phyloP scores from a whole-genome alignment of 352 stramenopile genomes.

The Globisporangium acanthophoron region DNA sequence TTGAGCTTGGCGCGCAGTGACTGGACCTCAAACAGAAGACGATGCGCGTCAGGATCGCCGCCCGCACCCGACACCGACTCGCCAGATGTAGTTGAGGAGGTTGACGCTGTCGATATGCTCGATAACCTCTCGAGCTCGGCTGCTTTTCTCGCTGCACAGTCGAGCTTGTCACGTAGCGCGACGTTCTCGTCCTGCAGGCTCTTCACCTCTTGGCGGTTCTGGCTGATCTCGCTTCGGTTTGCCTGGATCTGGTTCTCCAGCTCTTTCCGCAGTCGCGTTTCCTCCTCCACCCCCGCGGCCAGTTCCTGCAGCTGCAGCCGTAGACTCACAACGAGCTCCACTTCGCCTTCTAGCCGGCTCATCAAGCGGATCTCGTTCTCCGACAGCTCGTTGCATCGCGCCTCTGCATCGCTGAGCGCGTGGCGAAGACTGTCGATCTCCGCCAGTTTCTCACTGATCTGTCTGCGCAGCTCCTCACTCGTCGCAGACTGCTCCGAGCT shows the following conservation, averaged over 20 bases:
- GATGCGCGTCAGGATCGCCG: slow-evolving; percentile 14
- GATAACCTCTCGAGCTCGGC: slow-evolving; percentile 39
- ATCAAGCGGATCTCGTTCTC: slow-evolving; percentile 40
- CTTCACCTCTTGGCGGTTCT: slow-evolving; percentile 51
- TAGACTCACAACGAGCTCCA: slow-evolving; percentile 31
- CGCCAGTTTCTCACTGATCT: slow-evolving; percentile 28
- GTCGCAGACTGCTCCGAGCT: slow-evolving; percentile 42
- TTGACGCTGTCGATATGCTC: slow-evolving; percentile 27
- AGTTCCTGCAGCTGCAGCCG: slow-evolving; percentile 39
- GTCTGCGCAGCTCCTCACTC: slow-evolving; percentile 27
- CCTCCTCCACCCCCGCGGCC: slow-evolving; percentile 33
- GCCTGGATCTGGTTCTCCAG: slow-evolving; percentile 39
- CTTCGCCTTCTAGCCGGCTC: slow-evolving; percentile 36
- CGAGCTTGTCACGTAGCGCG: slow-evolving; percentile 44
- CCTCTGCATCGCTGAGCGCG: slow-evolving; percentile 32
- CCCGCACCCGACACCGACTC: slow-evolving; percentile 5
- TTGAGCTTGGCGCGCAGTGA: slow-evolving; percentile 43
- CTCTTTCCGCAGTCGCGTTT: slow-evolving; percentile 25
- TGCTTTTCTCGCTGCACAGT: slow-evolving; percentile 38
- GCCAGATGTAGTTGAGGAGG: slow-evolving; percentile 15
- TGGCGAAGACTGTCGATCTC: slow-evolving; percentile 28
- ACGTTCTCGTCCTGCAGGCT: slow-evolving; percentile 43
- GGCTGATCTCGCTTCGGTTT: slow-evolving; percentile 40
- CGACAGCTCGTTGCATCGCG: slow-evolving; percentile 47
- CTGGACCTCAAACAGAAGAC: slow-evolving; percentile 44